Evolutionary conservation across 805 yeast species (phyloP), one percentile per base, ranked within the genome.

Genomic region (Metschnikowia sp.): DNA sequence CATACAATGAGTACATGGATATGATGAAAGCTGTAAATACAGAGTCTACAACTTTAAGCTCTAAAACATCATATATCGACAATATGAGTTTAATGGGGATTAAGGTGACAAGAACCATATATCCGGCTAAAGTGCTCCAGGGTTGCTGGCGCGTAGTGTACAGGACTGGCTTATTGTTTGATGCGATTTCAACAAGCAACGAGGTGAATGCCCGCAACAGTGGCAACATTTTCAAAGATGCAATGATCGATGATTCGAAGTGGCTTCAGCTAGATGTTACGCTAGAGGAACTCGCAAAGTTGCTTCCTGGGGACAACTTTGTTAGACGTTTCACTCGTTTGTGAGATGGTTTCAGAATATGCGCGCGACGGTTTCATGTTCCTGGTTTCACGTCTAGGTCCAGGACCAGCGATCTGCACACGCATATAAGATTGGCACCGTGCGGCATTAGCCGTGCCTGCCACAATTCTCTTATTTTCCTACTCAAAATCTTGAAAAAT

Each of bases 91-190:
- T 63, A 36, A 56, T 69, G 8, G 66, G 64, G 32, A 53, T 73
- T 44, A 65, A 63, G 48, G 59, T 73, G 37, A 64, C 61, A 40
- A 70, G 63, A 26, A 81, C 84, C 55, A 59, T 78, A 6, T 82
- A 91, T 88, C 68, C 82, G 4, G 72, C 81, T 47, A 77, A 71
- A 32, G 78, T 83, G 28, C 74, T 89, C 52, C 74, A 78, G 40
- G 78, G 78, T 35, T 78, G 87, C 33, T 90, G 97, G 97, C 94
- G 87, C 54, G 69, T 77, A 2, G 62, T 90, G 31, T 78, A 78
- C 52, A 68, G 68, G n/a, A 54, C 75, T 29, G 84, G 85, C 1
- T 60, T 88, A 6, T 57, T 87, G 9, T 58, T 75, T 5, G 82
- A 77, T 45, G 74, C 74, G 7, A 62, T 75, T 3, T 74, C 76